Conservation (phyloP, 179 eudicot species). For the Vitellaria paradoxa region DNA sequence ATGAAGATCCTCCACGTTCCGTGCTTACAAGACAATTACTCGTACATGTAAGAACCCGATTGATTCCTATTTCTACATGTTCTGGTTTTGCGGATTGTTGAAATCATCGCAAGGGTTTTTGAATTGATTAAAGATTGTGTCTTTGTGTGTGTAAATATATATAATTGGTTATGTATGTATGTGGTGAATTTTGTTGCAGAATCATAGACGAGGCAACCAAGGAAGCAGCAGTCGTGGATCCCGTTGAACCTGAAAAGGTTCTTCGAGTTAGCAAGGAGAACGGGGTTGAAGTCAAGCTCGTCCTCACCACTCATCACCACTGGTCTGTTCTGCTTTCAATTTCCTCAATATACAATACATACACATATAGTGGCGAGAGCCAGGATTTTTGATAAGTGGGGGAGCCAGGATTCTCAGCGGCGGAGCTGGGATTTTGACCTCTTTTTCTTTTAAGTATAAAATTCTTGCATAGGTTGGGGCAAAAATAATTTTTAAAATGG, state of each 20-base stretch:
- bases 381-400: no score
- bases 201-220: slow-evolving; percentile 71
- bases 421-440: no score
- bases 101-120: neutral
- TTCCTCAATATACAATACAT: neutral
- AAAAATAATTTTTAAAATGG: no score
- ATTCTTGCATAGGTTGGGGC: no score
- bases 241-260: slow-evolving; percentile 93
- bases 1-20: slow-evolving; percentile 85
- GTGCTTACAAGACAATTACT: slow-evolving; percentile 82
- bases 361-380: no score
- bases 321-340: slow-evolving; percentile 36
- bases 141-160: neutral
- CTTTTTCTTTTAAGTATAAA: no score
- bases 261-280: slow-evolving; percentile 57
- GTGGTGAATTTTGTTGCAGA: slow-evolving; percentile 33
- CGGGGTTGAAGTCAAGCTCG: slow-evolving; percentile 54
- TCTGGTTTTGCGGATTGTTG: neutral
- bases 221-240: slow-evolving; percentile 87
- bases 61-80: neutral
- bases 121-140: neutral
- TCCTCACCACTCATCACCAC: slow-evolving; percentile 97
- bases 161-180: neutral
- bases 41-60: slow-evolving; percentile 54
- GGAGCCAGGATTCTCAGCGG: no score